A percentile compares a stretch with the other conserved stretches of the same genome.
phyloP scores from a whole-genome alignment of 345 rosid genomes.

The Salix suchowensis region DNA sequence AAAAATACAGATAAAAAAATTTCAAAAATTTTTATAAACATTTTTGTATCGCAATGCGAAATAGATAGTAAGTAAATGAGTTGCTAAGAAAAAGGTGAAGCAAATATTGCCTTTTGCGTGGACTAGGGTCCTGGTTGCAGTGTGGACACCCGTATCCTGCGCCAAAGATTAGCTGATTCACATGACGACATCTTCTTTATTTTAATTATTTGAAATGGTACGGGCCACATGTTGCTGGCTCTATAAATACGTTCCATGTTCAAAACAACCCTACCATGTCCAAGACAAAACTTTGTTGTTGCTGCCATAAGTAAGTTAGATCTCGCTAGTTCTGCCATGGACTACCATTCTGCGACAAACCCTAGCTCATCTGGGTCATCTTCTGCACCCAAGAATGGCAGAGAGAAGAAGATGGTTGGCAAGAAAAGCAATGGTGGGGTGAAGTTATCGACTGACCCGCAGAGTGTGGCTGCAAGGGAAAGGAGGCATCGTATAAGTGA shows the following conservation, averaged over 20 bases:
- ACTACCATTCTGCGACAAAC: constrained; percentile 17
- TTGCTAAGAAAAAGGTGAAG: constrained; percentile 19
- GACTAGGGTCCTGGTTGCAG: constrained; percentile 20
- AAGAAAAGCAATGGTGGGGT: constrained; percentile 20
- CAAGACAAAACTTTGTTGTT: background rate
- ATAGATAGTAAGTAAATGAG: background rate
- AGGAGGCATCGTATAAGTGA: constrained; percentile 81
- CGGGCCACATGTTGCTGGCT: background rate
- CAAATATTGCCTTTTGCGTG: constrained; percentile 12
- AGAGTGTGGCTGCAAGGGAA: constrained; percentile 85
- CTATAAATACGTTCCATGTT: background rate
- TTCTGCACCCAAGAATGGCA: constrained; percentile 5
- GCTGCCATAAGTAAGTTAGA: background rate
- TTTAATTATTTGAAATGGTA: background rate
- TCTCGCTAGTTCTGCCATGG: constrained; percentile 8
- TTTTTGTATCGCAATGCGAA: too few relatives aligned
- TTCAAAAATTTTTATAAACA: too few relatives aligned
- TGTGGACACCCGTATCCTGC: constrained; percentile 47
- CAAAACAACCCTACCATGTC: constrained; percentile 2
- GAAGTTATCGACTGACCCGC: constrained; percentile 79
- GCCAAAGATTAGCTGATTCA: constrained; percentile 39
- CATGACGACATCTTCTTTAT: constrained; percentile 26
- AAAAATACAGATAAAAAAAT: too few relatives aligned
- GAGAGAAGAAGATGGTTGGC: constrained; percentile 22
- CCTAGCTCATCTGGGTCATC: constrained; percentile 24